These are phyloP conservation scores for Salix suchowensis DNA, from an alignment of 345 rosid genomes.

Conservation along the genomic window DNA sequence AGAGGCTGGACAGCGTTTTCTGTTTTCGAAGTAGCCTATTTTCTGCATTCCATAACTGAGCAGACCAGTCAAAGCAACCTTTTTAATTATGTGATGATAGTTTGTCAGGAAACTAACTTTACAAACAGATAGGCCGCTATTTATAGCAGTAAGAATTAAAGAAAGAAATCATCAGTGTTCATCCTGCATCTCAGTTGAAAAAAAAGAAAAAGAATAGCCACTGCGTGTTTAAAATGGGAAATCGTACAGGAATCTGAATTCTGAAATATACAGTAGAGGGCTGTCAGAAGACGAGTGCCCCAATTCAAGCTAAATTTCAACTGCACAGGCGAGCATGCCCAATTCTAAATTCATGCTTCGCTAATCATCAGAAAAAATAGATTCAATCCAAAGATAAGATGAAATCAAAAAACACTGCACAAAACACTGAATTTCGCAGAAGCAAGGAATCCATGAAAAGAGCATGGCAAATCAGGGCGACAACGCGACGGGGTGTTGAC, in stretches of 20 bases:
- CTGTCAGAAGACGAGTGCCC: conserved; percentile 4
- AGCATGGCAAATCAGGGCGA: not conserved
- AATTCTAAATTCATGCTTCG: conserved; percentile 19
- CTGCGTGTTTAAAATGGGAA: conserved; percentile 15
- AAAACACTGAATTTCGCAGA: conserved; percentile 26
- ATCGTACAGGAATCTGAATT: conserved; percentile 30
- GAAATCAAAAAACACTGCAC: conserved; percentile 35
- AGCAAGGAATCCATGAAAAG: conserved; percentile 12
- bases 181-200: conserved; percentile 1
- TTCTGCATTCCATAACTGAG: not conserved
- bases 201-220: conserved; percentile 8
- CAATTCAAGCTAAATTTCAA: conserved; percentile 27
- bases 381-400: conserved; percentile 17
- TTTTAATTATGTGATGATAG: not conserved
- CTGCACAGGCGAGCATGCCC: conserved; percentile 23
- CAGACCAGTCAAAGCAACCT: not conserved
- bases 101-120: not conserved
- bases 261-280: conserved; percentile 28
- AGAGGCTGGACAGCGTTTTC: not conserved
- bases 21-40: not conserved
- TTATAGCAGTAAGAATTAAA: not conserved
- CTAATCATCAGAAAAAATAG: conserved; percentile 18
- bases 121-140: not conserved
- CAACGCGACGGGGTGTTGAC: not conserved
- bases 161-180: not conserved